Base-by-base conservation (phyloP, 106 monocot genomes). In the Hemerocallis citrina region DNA sequence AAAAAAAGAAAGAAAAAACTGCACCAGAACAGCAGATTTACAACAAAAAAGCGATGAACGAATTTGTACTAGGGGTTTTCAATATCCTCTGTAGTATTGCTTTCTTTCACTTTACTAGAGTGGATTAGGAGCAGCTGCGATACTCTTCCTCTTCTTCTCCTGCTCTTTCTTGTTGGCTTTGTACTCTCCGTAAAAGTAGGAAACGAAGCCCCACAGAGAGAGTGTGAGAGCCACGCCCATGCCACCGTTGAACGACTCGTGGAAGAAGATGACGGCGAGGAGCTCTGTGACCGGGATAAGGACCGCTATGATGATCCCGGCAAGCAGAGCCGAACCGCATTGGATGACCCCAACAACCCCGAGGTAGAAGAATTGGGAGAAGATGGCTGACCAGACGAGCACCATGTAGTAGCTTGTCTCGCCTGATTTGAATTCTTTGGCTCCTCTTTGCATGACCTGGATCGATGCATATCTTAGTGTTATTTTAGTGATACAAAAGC, bases 261-360 rank as follows among this genome's bases (percentile, higher is more conserved):
- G 48, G 59, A 77, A 77, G 69, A 81, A 74, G 19, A 74, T 36
- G 36, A 77, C 74, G 12, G 69, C 74, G 5, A 85, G 30, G 23
- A 89, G 55, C 65, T 85, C 79, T 2, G 77, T 66, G 31, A 88
- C 57, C 0, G 88, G 85, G 39, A 93, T 74, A 21, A 85, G 68
- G 3, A 74, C 68, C 4, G 82, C 74, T 0, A 79, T 27, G 36
- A 93, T 8, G 49, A 93, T 73, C 3, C 93, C 79, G 2, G 93
- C 72, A 33, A 93, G 68, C n/a, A 93, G 77, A 0, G 93, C 70
- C 3, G 76, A 79, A 15, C 69, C 76, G 42, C 66, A 82, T 16
- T 59, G 73, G 64, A 93, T 79, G 33, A 68, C 69, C 15, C 92
- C 86, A 3, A 83, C 61, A 0, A 74, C 63, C 1, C 93, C 93